Base-by-base conservation (phyloP, 2,329 filamentous ascomycete species). In the Colletotrichum cordylinicola region DNA sequence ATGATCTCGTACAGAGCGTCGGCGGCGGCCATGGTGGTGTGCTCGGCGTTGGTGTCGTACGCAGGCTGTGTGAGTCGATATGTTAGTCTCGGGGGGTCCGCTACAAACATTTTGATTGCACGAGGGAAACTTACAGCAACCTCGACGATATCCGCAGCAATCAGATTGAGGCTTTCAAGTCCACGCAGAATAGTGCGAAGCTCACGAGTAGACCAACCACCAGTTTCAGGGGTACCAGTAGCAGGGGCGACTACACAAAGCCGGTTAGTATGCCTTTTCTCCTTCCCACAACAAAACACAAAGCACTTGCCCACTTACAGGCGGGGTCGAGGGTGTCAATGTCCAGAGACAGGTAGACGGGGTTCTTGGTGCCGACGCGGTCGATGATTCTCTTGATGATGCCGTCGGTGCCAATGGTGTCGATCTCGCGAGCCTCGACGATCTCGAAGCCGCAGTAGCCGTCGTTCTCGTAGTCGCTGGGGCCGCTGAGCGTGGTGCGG, bases 291-390 rank as follows among this genome's bases (percentile, higher is more conserved):
- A 21, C 33, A 16, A 15, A 13, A 12, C 10, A 33, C 58, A 31
- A 62, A 62, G 58, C 31, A 62, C n/a, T 33, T 12, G 7, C 9
- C n/a, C 33, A 43, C 74, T 67, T 71, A 76, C 74, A 96, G 7
- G 94, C 94, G 9, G 96, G 95, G 82, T 98, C 95, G 5, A 98
- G 88, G 1, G 95, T 96, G 81, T 98, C 95, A 80, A 98, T 98
- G 81, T 98, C 96, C 62, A 98, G 93, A 8, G 92, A 94, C 37
- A 98, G 85, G 82, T 98, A 98, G 0, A 97, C 94, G 0, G 95
- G 95, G 76, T 92, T 93, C 70, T 89, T 88, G 27, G 92, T 93
- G 10, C 94, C 94, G 21, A 98, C 94, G 29, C 94, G 89, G 5
- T 95, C 92, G 58, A 91, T 86, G 81, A 98, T 97, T 82, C 91